Evolutionary conservation across 2,329 filamentous ascomycete genomes (phyloP), one percentile per base, ranked within the genome.

Genomic region (Colletotrichum trifolii): DNA sequence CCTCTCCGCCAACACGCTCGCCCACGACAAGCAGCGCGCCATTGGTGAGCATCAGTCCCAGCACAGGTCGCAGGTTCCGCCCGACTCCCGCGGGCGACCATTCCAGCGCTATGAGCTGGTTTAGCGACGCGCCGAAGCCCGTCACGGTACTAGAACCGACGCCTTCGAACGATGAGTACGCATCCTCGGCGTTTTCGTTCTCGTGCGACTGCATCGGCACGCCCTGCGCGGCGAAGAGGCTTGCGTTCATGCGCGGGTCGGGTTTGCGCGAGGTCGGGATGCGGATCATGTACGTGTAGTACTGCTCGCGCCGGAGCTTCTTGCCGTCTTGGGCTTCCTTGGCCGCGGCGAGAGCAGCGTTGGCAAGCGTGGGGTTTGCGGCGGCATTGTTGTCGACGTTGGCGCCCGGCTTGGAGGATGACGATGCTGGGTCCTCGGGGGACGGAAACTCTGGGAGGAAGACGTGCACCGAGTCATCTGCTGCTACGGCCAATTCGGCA

Each of bases 51-150:
- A 88, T 72, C 4, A 83, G 82, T 12, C 77, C 80, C 39, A 89
- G 75, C 6, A 87, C 79, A 1, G 85, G 81, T 1, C 86, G 79
- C 8, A 79, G 72, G 69, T 87, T 86, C 45, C 80, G 79, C 1
- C 86, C 86, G n/a, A 89, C 73, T 2, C 83, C 84, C n/a, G 75
- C 75, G 0, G 86, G 85, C n/a, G 85, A 88, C 86, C 86, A 89
- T 52, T 80, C 82, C 17, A 88, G 68, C 8, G 78, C 74, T 12
- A 87, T 79, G 13, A 85, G 80, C 68, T 88, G 85, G 67, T 85
- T 87, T 69, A 88, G 77, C 4, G 83, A 82, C 50, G 78, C 78
- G 4, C 84, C 85, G 2, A 79, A 78, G 13, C 80, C 80, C 0
- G 83, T 83, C 42, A 86, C 78, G 2, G 78, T 68, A 3, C 81